A percentile compares a stretch with the other conserved stretches of the same genome.
These are phyloP conservation scores for Monilinia polystroma DNA, from an alignment of 2,329 filamentous ascomycete genomes.

Conservation along the genomic window DNA sequence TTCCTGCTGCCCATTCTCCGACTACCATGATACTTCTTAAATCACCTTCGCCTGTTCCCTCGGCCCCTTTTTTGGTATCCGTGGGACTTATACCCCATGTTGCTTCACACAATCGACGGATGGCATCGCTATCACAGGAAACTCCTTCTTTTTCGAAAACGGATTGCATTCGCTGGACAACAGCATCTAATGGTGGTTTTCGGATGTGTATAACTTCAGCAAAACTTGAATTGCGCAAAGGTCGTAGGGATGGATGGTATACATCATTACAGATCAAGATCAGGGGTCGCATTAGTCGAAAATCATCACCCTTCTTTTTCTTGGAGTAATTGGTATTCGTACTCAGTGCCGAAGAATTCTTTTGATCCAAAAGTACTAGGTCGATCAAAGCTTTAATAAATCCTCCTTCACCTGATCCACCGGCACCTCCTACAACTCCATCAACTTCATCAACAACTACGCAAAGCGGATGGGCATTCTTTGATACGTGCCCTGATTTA, in stretches of 20 bases:
- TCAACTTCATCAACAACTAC: conserved; percentile 97
- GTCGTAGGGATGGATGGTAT: conserved; percentile 85
- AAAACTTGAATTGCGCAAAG: conserved; percentile 76
- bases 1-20: conserved; percentile 79
- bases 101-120: conserved; percentile 78
- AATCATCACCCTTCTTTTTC: conserved; percentile 77
- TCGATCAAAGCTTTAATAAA: conserved; percentile 96
- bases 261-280: conserved; percentile 97
- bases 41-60: conserved; percentile 69
- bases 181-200: conserved; percentile 82
- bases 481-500: conserved; percentile 56
- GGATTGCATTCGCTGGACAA: conserved; percentile 74
- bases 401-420: conserved; percentile 79
- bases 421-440: conserved; percentile 80
- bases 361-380: conserved; percentile 80
- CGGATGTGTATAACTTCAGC: conserved; percentile 92
- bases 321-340: conserved; percentile 41
- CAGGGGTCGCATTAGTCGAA: conserved; percentile 80
- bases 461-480: conserved; percentile 81
- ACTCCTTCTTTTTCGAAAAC: conserved; percentile 91
- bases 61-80: conserved; percentile 65
- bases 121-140: conserved; percentile 82
- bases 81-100: conserved; percentile 78
- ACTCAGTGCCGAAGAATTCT: conserved; percentile 55
- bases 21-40: conserved; percentile 83